Evolutionary conservation across 2,329 filamentous ascomycete genomes (phyloP).

Genomic region (Trichoderma koningiopsis): DNA sequence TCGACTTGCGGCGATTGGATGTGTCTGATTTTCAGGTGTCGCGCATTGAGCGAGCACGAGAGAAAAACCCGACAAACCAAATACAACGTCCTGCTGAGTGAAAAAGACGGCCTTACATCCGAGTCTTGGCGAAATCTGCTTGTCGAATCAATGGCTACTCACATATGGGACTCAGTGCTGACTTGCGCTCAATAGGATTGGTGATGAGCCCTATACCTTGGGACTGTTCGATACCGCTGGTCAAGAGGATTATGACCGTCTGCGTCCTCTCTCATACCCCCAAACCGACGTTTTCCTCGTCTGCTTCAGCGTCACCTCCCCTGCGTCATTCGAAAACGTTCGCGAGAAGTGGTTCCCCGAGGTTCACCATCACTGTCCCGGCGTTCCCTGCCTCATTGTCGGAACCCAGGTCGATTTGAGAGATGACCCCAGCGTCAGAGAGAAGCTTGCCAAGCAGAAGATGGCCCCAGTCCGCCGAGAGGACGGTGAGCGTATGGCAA

Average conservation of each 20-base stretch:
- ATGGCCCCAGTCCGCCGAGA: slow-evolving; percentile 91
- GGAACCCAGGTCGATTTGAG: slow-evolving; percentile 96
- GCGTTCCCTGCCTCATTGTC: slow-evolving; percentile 95
- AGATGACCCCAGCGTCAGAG: slow-evolving; percentile 81
- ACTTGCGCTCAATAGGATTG: slow-evolving; percentile 68
- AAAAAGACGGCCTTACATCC: background rate
- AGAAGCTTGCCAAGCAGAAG: slow-evolving; percentile 94
- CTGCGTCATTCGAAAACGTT: slow-evolving; percentile 98
- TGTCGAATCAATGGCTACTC: background rate
- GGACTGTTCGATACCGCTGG: slow-evolving; percentile 98
- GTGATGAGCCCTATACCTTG: slow-evolving; percentile 96
- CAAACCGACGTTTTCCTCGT: slow-evolving; percentile 99
- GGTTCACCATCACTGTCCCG: slow-evolving; percentile 97
- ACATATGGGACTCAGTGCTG: slow-evolving; percentile 7
- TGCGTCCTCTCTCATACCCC: slow-evolving; percentile 94
- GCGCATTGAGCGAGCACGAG: background rate
- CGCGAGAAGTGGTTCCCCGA: slow-evolving; percentile 99
- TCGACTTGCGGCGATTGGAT: background rate
- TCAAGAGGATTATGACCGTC: slow-evolving; percentile 98
- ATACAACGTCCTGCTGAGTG: background rate
- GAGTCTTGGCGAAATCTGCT: background rate
- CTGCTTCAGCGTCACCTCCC: slow-evolving; percentile 97
- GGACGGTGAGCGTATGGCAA: slow-evolving; percentile 94
- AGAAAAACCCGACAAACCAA: background rate
- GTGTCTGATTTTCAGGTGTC: background rate